Conservation (phyloP, 495 filamentous ascomycete species). For the Podospora pseudocomata region DNA sequence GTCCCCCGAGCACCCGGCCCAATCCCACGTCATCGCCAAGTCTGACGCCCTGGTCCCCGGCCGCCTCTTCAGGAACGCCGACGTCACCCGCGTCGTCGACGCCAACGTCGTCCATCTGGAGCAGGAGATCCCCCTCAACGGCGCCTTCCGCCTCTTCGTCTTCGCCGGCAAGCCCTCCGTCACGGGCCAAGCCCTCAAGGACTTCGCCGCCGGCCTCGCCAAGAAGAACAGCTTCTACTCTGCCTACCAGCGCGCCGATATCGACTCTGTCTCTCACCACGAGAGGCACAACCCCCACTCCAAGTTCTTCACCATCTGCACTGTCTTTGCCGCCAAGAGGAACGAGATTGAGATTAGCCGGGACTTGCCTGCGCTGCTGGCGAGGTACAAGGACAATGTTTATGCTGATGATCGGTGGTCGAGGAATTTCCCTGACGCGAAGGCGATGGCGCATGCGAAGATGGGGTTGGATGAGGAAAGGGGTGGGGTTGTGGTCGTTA, state of each 20-base stretch:
- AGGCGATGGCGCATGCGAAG: slow-evolving; percentile 77
- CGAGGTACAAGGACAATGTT: slow-evolving; percentile 74
- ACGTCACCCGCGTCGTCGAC: slow-evolving; percentile 79
- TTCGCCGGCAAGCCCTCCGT: slow-evolving; percentile 67
- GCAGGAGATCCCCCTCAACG: slow-evolving; percentile 83
- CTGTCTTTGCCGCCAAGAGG: slow-evolving; percentile 64
- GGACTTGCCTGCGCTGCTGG: slow-evolving; percentile 63
- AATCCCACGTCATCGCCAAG: slow-evolving; percentile 62
- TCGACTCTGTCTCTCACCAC: slow-evolving; percentile 65
- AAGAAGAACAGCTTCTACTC: slow-evolving; percentile 67
- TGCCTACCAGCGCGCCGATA: slow-evolving; percentile 58
- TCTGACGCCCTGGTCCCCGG: slow-evolving; percentile 62
- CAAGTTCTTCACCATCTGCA: slow-evolving; percentile 71
- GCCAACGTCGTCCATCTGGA: slow-evolving; percentile 83
- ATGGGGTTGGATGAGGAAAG: slow-evolving; percentile 71
- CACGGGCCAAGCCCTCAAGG: slow-evolving; percentile 59
- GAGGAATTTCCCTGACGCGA: slow-evolving; percentile 60
- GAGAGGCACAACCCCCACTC: slow-evolving; percentile 81
- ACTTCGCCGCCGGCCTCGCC: slow-evolving; percentile 61
- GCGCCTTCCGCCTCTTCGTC: slow-evolving; percentile 79
- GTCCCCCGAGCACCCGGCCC: slow-evolving; percentile 65
- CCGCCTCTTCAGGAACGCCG: slow-evolving; percentile 67
- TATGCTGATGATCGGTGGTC: slow-evolving; percentile 86
- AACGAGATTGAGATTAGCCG: slow-evolving; percentile 60
- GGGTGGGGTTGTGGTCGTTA: slow-evolving; percentile 75